A percentile compares a stretch with the other conserved stretches of the same genome.
These are phyloP conservation scores for Russula sp. DNA, from an alignment of 768 basidiomycete species.

Conservation along the genomic window DNA sequence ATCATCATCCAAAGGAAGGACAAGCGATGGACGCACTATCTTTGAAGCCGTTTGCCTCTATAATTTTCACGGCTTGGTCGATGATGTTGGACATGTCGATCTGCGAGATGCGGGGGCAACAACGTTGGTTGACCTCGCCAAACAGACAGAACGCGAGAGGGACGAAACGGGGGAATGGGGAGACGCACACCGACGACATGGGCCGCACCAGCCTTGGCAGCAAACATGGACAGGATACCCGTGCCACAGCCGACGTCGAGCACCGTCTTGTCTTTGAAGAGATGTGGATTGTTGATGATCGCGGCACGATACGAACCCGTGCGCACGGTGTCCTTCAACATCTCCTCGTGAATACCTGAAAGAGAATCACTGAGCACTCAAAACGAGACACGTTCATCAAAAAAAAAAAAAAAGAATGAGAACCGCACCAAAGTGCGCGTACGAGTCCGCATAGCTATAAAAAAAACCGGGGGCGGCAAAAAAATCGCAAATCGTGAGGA, in stretches of 20 bases:
- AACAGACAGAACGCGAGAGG: background rate
- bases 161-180: background rate
- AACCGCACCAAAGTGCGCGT: constrained; percentile 82
- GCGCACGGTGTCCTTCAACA: constrained; percentile 95
- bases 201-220: constrained; percentile 89
- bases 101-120: constrained; percentile 33
- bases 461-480: constrained; percentile 2
- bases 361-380: background rate
- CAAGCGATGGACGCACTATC: constrained; percentile 57
- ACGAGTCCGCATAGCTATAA: constrained; percentile 86
- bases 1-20: no score
- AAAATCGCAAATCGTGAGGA: constrained; percentile 4
- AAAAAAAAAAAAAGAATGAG: background rate
- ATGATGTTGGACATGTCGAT: constrained; percentile 99
- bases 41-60: constrained; percentile 93
- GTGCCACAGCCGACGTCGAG: constrained; percentile 98
- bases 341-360: constrained; percentile 95
- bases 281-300: constrained; percentile 88
- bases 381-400: background rate
- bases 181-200: constrained; percentile 82
- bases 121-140: background rate
- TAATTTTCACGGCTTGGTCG: constrained; percentile 96
- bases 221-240: constrained; percentile 97
- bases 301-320: constrained; percentile 93
- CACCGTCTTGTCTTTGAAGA: constrained; percentile 96